A percentile compares a stretch with the other conserved stretches of the same genome.
Conservation (phyloP, 2,329 filamentous ascomycete genomes). For the Byssoonygena ceratinophila region DNA sequence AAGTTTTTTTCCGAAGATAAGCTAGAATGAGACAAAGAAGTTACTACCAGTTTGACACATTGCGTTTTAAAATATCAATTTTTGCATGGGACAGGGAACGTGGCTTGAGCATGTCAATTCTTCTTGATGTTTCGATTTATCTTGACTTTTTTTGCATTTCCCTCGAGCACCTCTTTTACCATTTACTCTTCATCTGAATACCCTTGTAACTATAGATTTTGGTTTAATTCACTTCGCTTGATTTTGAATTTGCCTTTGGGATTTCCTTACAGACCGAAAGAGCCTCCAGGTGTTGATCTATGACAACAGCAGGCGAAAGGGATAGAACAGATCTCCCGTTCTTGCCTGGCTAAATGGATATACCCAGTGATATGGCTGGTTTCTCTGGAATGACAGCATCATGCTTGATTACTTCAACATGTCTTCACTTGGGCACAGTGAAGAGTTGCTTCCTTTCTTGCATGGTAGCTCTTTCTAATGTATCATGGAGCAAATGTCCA, state of each 20-base stretch:
- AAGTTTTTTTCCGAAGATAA: neutral
- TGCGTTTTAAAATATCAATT: neutral
- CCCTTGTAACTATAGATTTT: slow-evolving; percentile 11
- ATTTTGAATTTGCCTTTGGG: too few relatives aligned
- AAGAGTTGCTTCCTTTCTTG: neutral
- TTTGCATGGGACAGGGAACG: neutral
- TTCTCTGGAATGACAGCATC: too few relatives aligned
- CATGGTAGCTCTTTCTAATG: neutral
- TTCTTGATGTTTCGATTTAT: neutral
- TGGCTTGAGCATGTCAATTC: neutral
- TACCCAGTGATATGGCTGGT: too few relatives aligned
- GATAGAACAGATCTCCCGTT: too few relatives aligned
- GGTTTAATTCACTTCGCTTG: neutral
- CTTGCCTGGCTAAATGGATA: too few relatives aligned
- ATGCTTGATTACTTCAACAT: neutral
- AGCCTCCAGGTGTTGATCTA: too few relatives aligned
- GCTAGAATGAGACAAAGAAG: neutral
- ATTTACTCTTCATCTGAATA: slow-evolving; percentile 3
- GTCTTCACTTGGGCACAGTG: neutral
- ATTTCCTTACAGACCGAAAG: too few relatives aligned
- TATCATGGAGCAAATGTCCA: neutral
- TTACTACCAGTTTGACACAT: neutral
- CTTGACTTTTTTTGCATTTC: neutral
- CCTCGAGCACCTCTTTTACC: neutral
- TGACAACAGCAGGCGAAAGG: too few relatives aligned